Base-by-base conservation (phyloP, 78 protist genomes). In the Monocercomonoides exilis region DNA sequence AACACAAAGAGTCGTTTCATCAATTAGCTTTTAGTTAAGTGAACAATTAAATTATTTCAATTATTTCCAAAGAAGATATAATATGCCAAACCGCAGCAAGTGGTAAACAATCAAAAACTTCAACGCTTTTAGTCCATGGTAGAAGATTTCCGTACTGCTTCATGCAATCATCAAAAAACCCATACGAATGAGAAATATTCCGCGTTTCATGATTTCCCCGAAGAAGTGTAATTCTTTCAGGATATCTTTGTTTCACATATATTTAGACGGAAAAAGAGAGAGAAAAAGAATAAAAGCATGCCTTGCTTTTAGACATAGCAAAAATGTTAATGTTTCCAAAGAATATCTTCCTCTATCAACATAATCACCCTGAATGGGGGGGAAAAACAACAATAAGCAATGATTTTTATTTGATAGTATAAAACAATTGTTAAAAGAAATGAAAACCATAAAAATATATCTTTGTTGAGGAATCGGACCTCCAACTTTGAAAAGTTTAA, bases 151-250 rank as follows among this genome's bases (percentile, higher is more conserved):
- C 99, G 89, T 96, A 98, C 86, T 97, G 98, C 33, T 94, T 93
- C 80, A 91, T 93, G 80, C 99, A 96, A 88, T 98, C 99, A 54
- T 98, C 98, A 87, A 95, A 95, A 85, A 96, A 97, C 44, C 99
- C 99, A 89, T 97, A 97, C 1, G 93, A 96, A 86, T 94, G 97
- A 11, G 99, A 96, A 80, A 97, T 94, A 84, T 97, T 98, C 38
- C 98, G 84, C 4, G 81, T 29, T 80, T 80, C 84, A 80, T 80
- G 84, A 11, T 80, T 80, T 6, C 84, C 84, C 21, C 84, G 6
- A 11, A 80, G 84, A 11, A 80, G 84, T 32, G 84, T 80, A 11
- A 80, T 80, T 44, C 84, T 6, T 32, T 80, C 45, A 42, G 84
- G 84, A 80, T 80, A 80, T 44, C 84, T 6, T 32, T 29, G 70